These are phyloP conservation scores for Nemania sp. DNA, from an alignment of 2,329 filamentous ascomycete genomes.

Conservation along the genomic window DNA sequence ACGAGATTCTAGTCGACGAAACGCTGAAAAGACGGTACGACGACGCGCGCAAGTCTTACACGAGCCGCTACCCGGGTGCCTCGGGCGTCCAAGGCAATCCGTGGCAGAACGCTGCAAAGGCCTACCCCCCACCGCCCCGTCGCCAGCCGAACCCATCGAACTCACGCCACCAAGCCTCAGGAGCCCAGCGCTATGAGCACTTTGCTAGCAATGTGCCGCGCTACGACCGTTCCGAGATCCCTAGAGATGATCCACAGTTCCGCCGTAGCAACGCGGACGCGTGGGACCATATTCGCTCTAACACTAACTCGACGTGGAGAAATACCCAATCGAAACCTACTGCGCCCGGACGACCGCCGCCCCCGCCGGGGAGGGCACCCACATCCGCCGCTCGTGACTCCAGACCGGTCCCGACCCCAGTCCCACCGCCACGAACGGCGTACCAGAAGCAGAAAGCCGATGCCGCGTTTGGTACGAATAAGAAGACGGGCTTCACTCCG, in stretches of 20 bases:
- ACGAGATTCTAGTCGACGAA: conserved; percentile 69
- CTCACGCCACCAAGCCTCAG: conserved; percentile 37
- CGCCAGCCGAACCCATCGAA: conserved; percentile 28
- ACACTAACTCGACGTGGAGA: conserved; percentile 24
- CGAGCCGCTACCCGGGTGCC: conserved; percentile 47
- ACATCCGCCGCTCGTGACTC: conserved; percentile 35
- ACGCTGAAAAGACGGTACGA: conserved; percentile 58
- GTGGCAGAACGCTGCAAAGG: conserved; percentile 53
- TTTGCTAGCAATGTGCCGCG: conserved; percentile 33
- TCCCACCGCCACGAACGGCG: conserved; percentile 54
- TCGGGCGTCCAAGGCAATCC: conserved; percentile 63
- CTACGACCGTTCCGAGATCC: conserved; percentile 18
- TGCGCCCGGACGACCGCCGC: conserved; percentile 32
- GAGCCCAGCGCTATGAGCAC: conserved; percentile 48
- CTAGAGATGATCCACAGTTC: conserved; percentile 34
- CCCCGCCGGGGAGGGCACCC: conserved; percentile 35
- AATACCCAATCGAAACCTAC: conserved; percentile 32
- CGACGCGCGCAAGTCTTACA: conserved; percentile 45
- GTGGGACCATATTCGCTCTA: conserved; percentile 43
- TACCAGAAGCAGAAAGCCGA: conserved; percentile 57
- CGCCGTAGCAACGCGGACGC: conserved; percentile 39
- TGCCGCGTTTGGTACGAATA: conserved; percentile 55
- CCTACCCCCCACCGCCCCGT: conserved; percentile 55
- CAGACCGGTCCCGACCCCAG: conserved; percentile 37
- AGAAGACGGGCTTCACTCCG: conserved; percentile 54